Evolutionary conservation across 2,329 filamentous ascomycete species (phyloP).

Genomic region (Drechslerella dactyloides): DNA sequence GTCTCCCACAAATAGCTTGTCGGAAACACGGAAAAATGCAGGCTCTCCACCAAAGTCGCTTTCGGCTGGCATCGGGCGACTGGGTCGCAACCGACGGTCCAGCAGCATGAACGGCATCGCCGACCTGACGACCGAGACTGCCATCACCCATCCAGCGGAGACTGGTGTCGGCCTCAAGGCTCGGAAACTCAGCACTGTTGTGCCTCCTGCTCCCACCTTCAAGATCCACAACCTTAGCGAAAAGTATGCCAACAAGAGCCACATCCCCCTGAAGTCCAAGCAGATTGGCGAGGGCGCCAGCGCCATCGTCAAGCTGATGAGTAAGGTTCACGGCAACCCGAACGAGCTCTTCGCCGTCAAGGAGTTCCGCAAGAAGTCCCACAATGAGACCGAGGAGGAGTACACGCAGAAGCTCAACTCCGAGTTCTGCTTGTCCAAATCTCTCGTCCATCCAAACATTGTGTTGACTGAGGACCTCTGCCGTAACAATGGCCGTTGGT

Average conservation of each 20-base stretch:
- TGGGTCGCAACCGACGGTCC: slow-evolving; percentile 58
- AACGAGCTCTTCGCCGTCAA: slow-evolving; percentile 81
- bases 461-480: slow-evolving; percentile 80
- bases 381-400: slow-evolving; percentile 72
- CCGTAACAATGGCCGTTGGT: slow-evolving; percentile 74
- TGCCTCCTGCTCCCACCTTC: slow-evolving; percentile 66
- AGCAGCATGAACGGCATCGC: slow-evolving; percentile 62
- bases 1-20: slow-evolving; percentile 62
- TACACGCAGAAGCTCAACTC: slow-evolving; percentile 91
- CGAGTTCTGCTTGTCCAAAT: slow-evolving; percentile 86
- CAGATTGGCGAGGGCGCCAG: slow-evolving; percentile 81
- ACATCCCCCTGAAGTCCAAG: slow-evolving; percentile 60
- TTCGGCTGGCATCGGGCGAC: slow-evolving; percentile 50
- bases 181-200: slow-evolving; percentile 75
- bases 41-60: slow-evolving; percentile 50
- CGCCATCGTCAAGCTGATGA: slow-evolving; percentile 81
- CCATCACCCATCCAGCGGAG: slow-evolving; percentile 65
- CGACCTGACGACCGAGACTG: slow-evolving; percentile 55
- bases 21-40: slow-evolving; percentile 55
- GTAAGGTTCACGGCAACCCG: slow-evolving; percentile 67
- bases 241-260: slow-evolving; percentile 72
- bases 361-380: slow-evolving; percentile 77
- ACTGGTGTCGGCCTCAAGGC: slow-evolving; percentile 78
- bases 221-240: slow-evolving; percentile 72
- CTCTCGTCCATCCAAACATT: slow-evolving; percentile 83